phyloP scores from a whole-genome alignment of 805 yeast genomes.

The Lachancea thermotolerans region DNA sequence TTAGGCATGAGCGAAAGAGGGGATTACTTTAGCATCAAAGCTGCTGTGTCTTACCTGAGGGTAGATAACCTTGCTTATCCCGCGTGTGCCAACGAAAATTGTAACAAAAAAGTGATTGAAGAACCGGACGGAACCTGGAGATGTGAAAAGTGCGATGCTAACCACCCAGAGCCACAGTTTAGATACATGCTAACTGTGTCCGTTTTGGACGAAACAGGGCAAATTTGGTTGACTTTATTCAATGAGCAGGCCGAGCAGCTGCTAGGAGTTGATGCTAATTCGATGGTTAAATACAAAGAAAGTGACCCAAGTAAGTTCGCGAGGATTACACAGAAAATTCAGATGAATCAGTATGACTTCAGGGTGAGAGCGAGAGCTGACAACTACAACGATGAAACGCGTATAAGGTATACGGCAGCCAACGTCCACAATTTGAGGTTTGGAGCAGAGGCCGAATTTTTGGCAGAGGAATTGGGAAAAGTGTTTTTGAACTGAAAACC shows the following conservation, averaged over 20 bases:
- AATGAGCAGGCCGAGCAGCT: slow-evolving; percentile 74
- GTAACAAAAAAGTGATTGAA: slow-evolving; percentile 80
- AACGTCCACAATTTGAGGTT: slow-evolving; percentile 48
- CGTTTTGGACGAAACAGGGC: slow-evolving; percentile 75
- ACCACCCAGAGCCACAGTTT: slow-evolving; percentile 61
- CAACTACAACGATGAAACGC: slow-evolving; percentile 67
- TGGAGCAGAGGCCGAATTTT: slow-evolving; percentile 51
- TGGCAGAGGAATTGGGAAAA: slow-evolving; percentile 35
- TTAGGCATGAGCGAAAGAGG: slow-evolving; percentile 72
- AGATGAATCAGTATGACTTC: slow-evolving; percentile 66
- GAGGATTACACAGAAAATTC: slow-evolving; percentile 40
- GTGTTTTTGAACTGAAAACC: slow-evolving; percentile 11
- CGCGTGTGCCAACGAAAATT: slow-evolving; percentile 70
- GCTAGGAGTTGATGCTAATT: slow-evolving; percentile 58
- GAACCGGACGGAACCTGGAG: slow-evolving; percentile 75
- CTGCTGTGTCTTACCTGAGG: slow-evolving; percentile 62
- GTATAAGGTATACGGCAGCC: slow-evolving; percentile 68
- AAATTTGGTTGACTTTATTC: slow-evolving; percentile 79
- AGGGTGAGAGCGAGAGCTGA: slow-evolving; percentile 80
- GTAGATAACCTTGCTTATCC: slow-evolving; percentile 82
- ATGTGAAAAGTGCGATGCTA: slow-evolving; percentile 84
- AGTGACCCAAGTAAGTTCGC: slow-evolving; percentile 42
- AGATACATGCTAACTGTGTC: slow-evolving; percentile 75
- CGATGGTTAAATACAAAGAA: slow-evolving; percentile 41
- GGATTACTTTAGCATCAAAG: slow-evolving; percentile 72